Evolutionary conservation across 768 basidiomycete genomes (phyloP).

Genomic region (Boletus eberwhitei): DNA sequence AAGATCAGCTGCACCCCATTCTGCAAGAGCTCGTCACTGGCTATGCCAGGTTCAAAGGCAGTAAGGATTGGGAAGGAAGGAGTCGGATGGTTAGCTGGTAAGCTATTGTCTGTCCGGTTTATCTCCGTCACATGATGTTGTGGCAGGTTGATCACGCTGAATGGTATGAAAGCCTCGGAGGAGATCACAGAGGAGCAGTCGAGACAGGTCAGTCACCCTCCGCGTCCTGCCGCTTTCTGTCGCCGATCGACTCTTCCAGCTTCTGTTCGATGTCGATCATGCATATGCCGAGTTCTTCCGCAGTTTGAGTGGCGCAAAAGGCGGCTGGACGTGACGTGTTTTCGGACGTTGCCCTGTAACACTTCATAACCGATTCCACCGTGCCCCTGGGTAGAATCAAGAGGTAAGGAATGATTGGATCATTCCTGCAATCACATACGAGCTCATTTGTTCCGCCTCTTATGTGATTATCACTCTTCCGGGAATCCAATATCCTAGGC

Average conservation of each 20-base stretch:
- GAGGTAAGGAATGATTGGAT: neutral
- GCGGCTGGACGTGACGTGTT: constrained; percentile 18
- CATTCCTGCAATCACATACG: neutral
- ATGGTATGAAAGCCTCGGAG: constrained; percentile 95
- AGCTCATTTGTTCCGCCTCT: neutral
- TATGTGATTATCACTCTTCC: neutral
- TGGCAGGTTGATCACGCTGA: constrained; percentile 88
- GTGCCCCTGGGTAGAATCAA: neutral
- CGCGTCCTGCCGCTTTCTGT: neutral
- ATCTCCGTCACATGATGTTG: neutral
- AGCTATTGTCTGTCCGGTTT: constrained; percentile 20
- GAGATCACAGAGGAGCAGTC: constrained; percentile 95
- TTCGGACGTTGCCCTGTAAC: neutral
- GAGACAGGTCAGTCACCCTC: constrained; percentile 59
- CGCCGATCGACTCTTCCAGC: constrained; percentile 37
- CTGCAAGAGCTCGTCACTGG: constrained; percentile 93
- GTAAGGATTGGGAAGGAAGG: constrained; percentile 94
- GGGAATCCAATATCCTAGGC: neutral
- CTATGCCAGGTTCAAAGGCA: constrained; percentile 91
- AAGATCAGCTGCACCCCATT: constrained; percentile 94
- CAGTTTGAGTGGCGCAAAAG: constrained; percentile 52
- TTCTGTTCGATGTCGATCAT: constrained; percentile 95
- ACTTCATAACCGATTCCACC: neutral
- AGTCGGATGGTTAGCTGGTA: constrained; percentile 89
- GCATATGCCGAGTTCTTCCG: constrained; percentile 93